A percentile compares a stretch with the other conserved stretches of the same genome.
Evolutionary conservation across 306 rosid species (phyloP).

Genomic region (Pueraria montana): DNA sequence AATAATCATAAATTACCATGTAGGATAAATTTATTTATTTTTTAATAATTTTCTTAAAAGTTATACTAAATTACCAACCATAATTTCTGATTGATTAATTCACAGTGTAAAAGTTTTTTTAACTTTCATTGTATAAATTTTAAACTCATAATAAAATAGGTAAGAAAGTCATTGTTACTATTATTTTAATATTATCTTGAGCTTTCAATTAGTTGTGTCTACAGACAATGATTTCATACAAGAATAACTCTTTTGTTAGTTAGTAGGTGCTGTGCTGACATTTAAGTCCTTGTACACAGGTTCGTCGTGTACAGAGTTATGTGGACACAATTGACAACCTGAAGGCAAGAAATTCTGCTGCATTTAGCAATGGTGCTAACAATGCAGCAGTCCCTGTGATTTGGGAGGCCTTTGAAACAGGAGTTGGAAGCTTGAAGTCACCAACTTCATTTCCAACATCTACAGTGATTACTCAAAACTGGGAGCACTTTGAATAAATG

Average conservation of each 20-base stretch:
- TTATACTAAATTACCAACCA: too few species aligned
- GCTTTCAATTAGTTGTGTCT: not conserved
- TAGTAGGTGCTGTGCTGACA: not conserved
- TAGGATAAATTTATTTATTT: too few species aligned
- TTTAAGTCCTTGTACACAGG: constrained; percentile 53
- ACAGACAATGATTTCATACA: not conserved
- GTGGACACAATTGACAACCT: constrained; percentile 68
- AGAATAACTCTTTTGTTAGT: not conserved
- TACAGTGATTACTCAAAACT: constrained; percentile 49
- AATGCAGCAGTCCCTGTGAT: constrained; percentile 49
- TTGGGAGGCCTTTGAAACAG: constrained; percentile 72
- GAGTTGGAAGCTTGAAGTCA: constrained; percentile 47
- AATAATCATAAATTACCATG: too few species aligned
- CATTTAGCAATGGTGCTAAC: constrained; percentile 43
- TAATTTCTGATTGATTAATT: too few species aligned
- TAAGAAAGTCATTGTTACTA: not conserved
- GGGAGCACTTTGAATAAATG: constrained; percentile 48
- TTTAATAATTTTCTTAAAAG: too few species aligned
- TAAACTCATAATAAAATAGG: not conserved
- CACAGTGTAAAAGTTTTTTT: too few species aligned
- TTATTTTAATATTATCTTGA: not conserved
- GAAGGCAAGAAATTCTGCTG: constrained; percentile 60
- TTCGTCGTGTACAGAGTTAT: constrained; percentile 70
- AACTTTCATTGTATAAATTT: too few species aligned
- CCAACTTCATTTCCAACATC: constrained; percentile 32